Percentiles rank a stretch among this genome's conserved stretches.
Conservation (phyloP, 2,329 filamentous ascomycete species). For the Apiospora malaysiana region DNA sequence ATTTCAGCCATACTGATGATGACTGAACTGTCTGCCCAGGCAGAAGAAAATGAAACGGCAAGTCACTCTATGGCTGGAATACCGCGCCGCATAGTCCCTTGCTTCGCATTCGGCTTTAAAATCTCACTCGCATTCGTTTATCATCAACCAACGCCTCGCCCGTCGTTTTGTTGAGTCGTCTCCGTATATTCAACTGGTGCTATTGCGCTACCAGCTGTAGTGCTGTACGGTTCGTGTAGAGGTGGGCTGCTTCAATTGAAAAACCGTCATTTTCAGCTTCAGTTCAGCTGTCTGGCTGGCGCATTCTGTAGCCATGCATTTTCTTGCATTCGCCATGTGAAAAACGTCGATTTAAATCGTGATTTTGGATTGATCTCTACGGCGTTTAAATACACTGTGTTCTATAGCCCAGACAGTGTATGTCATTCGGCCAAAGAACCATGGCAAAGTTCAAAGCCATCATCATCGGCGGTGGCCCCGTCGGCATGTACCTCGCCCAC, state of each 20-base stretch:
- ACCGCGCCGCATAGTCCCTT: neutral
- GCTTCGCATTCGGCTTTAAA: neutral
- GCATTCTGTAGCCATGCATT: neutral
- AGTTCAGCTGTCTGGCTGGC: neutral
- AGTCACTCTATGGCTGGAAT: too few species aligned
- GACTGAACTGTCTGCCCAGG: too few species aligned
- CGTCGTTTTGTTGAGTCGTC: neutral
- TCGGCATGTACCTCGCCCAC: slow-evolving; percentile 20
- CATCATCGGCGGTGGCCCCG: slow-evolving; percentile 22
- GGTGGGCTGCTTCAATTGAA: neutral
- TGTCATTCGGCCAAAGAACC: too few species aligned
- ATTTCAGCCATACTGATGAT: too few species aligned
- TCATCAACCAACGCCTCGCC: neutral
- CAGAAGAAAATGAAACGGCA: too few species aligned
- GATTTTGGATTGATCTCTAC: too few species aligned
- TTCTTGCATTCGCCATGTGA: too few species aligned
- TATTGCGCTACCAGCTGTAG: neutral
- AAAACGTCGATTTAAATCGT: too few species aligned
- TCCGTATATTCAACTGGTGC: neutral
- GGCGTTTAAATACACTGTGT: too few species aligned
- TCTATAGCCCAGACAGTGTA: too few species aligned
- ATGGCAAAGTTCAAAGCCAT: slow-evolving; percentile 4
- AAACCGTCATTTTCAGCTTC: neutral
- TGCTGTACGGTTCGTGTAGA: neutral
- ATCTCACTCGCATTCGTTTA: slow-evolving; percentile 1